Conservation (phyloP, 345 rosid genomes). For the Draba incana region DNA sequence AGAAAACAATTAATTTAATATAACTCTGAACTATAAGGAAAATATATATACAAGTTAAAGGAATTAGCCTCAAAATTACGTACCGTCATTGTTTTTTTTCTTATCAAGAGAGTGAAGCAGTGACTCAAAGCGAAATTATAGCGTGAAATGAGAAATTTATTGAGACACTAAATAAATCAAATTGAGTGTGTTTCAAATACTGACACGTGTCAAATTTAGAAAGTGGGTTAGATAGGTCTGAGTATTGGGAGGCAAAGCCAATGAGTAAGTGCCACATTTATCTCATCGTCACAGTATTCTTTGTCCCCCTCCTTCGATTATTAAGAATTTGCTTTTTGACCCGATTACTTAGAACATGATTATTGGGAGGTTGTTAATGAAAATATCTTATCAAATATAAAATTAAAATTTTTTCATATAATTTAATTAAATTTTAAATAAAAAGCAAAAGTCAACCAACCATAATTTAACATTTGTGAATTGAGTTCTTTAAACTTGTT, state of each 20-base stretch:
- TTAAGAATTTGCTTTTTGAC: conserved; percentile 25
- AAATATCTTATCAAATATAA: too few species aligned
- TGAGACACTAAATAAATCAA: conserved; percentile 6
- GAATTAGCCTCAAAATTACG: conserved; percentile 1
- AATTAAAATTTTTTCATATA: too few species aligned
- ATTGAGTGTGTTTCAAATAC: conserved; percentile 7
- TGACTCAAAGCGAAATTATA: neutral
- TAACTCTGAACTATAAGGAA: neutral
- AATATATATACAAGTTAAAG: neutral
- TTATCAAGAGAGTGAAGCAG: conserved; percentile 3
- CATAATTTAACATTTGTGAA: too few species aligned
- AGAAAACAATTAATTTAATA: conserved; percentile 10
- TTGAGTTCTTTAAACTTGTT: too few species aligned
- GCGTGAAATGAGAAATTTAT: conserved; percentile 24
- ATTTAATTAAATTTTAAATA: too few species aligned
- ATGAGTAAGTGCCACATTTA: conserved; percentile 36
- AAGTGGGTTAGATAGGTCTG: conserved; percentile 43
- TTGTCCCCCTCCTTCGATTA: conserved; percentile 19
- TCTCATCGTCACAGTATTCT: neutral
- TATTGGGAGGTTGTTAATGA: too few species aligned
- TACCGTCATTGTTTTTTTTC: conserved; percentile 39
- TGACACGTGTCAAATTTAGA: conserved; percentile 46
- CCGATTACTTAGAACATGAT: conserved; percentile 17
- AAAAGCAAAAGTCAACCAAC: too few species aligned
- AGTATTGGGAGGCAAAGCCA: conserved; percentile 27